Evolutionary conservation across 257 asterid genomes (phyloP).

Genomic region (Solanum lycopersicoides): DNA sequence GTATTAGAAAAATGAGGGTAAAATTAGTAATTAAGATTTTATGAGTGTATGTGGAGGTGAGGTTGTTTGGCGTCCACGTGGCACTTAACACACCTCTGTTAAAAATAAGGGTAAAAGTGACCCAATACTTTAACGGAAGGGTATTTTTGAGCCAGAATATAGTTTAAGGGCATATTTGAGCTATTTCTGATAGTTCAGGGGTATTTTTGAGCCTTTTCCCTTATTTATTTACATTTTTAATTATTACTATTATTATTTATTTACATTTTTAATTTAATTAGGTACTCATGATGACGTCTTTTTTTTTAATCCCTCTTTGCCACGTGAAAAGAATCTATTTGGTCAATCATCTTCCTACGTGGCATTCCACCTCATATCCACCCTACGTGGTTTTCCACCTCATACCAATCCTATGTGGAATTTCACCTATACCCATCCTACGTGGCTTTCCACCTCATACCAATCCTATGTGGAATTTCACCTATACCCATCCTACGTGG

Average conservation of each 20-base stretch:
- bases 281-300: slow-evolving; percentile 1
- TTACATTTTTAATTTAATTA: background rate
- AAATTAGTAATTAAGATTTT: too few species aligned
- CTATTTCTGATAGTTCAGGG: too few species aligned
- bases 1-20: too few species aligned
- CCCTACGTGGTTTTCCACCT: slow-evolving; percentile 24
- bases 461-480: background rate
- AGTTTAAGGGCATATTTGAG: too few species aligned
- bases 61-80: too few species aligned
- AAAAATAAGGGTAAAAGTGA: too few species aligned
- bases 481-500: slow-evolving; percentile 8
- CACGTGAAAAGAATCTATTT: slow-evolving; percentile 32
- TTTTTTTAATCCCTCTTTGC: background rate
- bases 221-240: too few species aligned
- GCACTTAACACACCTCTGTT: too few species aligned
- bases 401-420: background rate
- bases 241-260: background rate
- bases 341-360: slow-evolving; percentile 5
- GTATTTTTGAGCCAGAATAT: too few species aligned
- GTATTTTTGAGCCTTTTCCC: too few species aligned
- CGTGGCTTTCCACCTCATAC: slow-evolving; percentile 25
- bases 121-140: too few species aligned
- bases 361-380: slow-evolving; percentile 21
- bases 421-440: background rate
- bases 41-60: too few species aligned